These are phyloP conservation scores for Dispira parvispora DNA, from an alignment of 192 early-diverging fungal genomes.

Conservation along the genomic window DNA sequence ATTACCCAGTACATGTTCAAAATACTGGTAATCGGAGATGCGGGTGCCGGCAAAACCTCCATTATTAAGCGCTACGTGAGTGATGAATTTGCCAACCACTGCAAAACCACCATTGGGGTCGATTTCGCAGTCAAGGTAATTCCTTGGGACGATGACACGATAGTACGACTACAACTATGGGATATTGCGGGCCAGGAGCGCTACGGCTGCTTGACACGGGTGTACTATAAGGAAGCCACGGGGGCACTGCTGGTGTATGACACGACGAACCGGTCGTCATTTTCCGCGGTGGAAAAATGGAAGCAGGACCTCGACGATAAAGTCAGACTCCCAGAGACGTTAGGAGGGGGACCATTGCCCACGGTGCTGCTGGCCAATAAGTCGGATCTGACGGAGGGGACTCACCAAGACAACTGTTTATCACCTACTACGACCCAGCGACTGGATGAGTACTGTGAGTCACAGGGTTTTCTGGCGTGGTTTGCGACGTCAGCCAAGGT, in stretches of 20 bases:
- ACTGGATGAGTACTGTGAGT: conserved; percentile 30
- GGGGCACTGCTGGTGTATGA: conserved; percentile 41
- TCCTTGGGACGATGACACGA: conserved; percentile 32
- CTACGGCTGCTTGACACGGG: conserved; percentile 36
- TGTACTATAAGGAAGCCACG: conserved; percentile 40
- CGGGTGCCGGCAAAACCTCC: conserved; percentile 39
- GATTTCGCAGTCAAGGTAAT: conserved; percentile 43
- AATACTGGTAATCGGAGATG: conserved; percentile 40
- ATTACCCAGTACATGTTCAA: conserved; percentile 33
- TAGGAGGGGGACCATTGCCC: conserved; percentile 33
- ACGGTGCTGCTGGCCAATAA: conserved; percentile 38
- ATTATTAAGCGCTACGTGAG: conserved; percentile 43
- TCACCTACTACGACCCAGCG: conserved; percentile 15
- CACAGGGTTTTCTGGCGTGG: conserved; percentile 35
- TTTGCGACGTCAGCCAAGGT: conserved; percentile 45
- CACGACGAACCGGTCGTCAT: conserved; percentile 34
- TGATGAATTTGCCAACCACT: conserved; percentile 36
- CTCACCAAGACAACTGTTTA: not conserved
- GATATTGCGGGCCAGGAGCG: conserved; percentile 48
- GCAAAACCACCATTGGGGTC: conserved; percentile 44
- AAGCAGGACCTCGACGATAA: conserved; percentile 40
- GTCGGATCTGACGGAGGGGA: conserved; percentile 5
- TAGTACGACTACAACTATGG: conserved; percentile 40
- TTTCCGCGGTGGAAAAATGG: conserved; percentile 36
- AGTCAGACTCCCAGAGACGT: conserved; percentile 28